Evolutionary conservation across 805 yeast species (phyloP).

Genomic region (Candida krabiensis): DNA sequence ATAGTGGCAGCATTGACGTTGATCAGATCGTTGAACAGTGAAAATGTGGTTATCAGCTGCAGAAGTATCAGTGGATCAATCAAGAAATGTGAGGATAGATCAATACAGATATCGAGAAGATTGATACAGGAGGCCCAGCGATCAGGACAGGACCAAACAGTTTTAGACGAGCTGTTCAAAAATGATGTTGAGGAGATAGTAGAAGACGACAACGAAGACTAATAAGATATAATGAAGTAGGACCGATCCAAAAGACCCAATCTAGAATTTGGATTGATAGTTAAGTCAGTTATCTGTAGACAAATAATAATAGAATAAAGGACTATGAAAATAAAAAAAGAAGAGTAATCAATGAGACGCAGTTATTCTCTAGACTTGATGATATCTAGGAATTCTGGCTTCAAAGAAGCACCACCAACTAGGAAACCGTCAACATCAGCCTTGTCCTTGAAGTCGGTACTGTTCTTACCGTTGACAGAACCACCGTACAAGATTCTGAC

Average conservation of each 20-base stretch:
- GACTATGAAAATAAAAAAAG: no score
- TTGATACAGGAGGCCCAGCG: conserved; percentile 28
- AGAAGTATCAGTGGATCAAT: conserved; percentile 84
- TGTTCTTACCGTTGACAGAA: conserved; percentile 94
- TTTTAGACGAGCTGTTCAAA: conserved; percentile 9
- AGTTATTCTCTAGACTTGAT: conserved; percentile 82
- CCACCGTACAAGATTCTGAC: conserved; percentile 98
- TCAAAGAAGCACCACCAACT: conserved; percentile 98
- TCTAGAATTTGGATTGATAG: no score
- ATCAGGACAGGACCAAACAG: conserved; percentile 8
- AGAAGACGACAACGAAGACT: conserved; percentile 13
- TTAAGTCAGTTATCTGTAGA: neutral
- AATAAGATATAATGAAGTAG: neutral
- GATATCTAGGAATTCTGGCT: conserved; percentile 96
- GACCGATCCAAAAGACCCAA: no score
- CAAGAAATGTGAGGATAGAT: conserved; percentile 73
- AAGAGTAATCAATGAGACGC: no score
- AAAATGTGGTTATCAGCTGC: conserved; percentile 55
- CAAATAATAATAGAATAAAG: no score
- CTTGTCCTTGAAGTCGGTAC: conserved; percentile 86
- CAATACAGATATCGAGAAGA: conserved; percentile 49
- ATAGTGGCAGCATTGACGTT: conserved; percentile 68
- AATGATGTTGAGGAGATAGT: conserved; percentile 6
- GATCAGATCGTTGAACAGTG: conserved; percentile 50
- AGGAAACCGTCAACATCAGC: conserved; percentile 96